Evolutionary conservation across 306 rosid genomes (phyloP), one percentile per base, ranked within the genome.

Genomic region (Castanea crenata): DNA sequence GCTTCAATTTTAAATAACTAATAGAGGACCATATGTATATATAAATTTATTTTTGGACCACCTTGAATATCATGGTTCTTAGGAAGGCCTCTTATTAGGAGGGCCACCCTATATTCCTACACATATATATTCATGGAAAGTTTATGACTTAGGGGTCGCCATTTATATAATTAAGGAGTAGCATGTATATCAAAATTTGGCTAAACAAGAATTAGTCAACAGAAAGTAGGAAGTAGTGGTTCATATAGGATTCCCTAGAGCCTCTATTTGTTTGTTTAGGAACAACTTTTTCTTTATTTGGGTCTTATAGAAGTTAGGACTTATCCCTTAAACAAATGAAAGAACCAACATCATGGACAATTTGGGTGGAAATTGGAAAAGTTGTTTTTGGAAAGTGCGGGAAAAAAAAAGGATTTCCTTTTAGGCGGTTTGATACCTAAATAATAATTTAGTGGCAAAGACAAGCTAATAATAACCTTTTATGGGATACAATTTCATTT

Each of bases 331-430:
- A 55, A 27, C 73, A 79, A 79, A 76, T 21, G 6, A 67, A 19
- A 34, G 31, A 74, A 25, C 7, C 64, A 20, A 76, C 51, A 70
- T 29, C 61, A 58, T 27, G 74, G 75, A 13, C 57, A 67, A 34
- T 34, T 69, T 81, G 75, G 83, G 77, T 77, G 80, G 87, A 76
- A 18, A 52, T 69, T 77, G 77, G 87, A 76, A 18, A 52, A 74
- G 76, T 27, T 62, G 55, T 55, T 81, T 65, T 35, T 56, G 27
- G 15, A 83, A 80, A 82, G 85, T 69, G 87, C 14, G 78, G 82
- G 75, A 76, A 77, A 80, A 69, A 80, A 80, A 69, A 80, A 32
- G 80, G 83, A 83, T 76, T 83, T 70, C 71, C 10, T 79, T 81
- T 78, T 75, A 59, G 25, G 19, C 74, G 77, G 70, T 58, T 69